Base-by-base conservation (phyloP, 83 land plant species). In the Thuja plicata region DNA sequence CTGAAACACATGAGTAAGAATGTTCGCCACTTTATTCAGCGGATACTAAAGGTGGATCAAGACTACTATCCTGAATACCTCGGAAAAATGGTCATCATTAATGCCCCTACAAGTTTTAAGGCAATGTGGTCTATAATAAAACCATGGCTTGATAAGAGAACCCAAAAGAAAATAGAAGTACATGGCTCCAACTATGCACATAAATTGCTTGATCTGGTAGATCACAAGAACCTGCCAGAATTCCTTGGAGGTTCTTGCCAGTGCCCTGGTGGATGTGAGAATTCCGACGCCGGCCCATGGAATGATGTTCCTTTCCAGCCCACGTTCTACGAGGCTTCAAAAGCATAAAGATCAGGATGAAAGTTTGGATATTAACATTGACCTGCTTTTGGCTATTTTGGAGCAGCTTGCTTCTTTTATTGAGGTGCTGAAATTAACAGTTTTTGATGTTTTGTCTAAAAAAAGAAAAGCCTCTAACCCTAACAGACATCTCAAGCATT, bases 231-330 rank as follows among this genome's bases (percentile, higher is more conserved):
- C 74, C 90, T 92, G 73, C 93, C 93, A 16, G 92, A 90, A 85
- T 92, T 92, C 57, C 74, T 92, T 21, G 93, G 93, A 80, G 93
- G 93, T 19, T 88, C 90, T n/a, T 90, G 93, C 88, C 78, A 83
- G 24, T 92, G 93, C 41, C 62, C 87, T 13, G 90, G 87, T 55
- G 93, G 93, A 1, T 92, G 93, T 76, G 93, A 92, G 88, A 78
- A 84, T 81, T 90, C 93, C 32, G 92, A 92, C 87, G 92, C 93
- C 17, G 92, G 93, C 21, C 93, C 93, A 52, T 92, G 93, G 93
- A 90, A 91, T 52, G 92, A 87, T 40, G 87, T 89, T 78, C 80
- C 90, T 0, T 84, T 84, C 79, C 40, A 76, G 79, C 79, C 79
- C 13, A 35, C 5, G 9, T 76, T 34, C 6, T 76, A 76, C 2